Evolutionary conservation across 2,329 filamentous ascomycete genomes (phyloP).

Genomic region (Sporothrix dimorphospora): DNA sequence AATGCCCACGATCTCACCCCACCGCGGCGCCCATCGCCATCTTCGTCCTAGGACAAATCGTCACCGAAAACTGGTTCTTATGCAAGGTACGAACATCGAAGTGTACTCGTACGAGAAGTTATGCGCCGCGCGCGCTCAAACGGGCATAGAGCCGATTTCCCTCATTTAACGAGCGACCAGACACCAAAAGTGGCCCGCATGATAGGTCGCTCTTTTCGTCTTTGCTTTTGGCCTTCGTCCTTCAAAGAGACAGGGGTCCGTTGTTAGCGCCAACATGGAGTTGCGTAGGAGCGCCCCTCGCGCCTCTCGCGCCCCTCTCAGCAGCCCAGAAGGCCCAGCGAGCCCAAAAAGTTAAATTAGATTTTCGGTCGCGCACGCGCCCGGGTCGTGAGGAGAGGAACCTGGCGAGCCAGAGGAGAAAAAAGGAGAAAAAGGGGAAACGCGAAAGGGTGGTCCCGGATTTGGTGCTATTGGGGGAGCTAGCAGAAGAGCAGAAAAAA

Average conservation of each 20-base stretch:
- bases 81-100: slow-evolving; percentile 16
- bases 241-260: not conserved
- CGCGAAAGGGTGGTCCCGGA: slow-evolving; percentile 1
- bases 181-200: not conserved
- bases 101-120: too few species aligned
- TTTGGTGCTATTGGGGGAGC: slow-evolving; percentile 7
- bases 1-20: not conserved
- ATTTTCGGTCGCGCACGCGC: slow-evolving; percentile 16
- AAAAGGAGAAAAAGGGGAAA: not conserved
- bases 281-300: slow-evolving; percentile 12
- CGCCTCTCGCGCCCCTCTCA: not conserved
- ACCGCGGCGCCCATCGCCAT: not conserved
- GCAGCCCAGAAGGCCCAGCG: not conserved
- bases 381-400: not conserved
- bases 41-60: not conserved
- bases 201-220: not conserved
- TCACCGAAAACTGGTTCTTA: not conserved
- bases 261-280: slow-evolving; percentile 9
- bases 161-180: not conserved
- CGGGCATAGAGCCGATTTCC: not conserved
- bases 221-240: not conserved
- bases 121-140: slow-evolving; percentile 10
- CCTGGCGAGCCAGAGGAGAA: not conserved
- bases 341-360: slow-evolving; percentile 23
- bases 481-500: too few species aligned